phyloP scores from a whole-genome alignment of 2,329 filamentous ascomycete genomes.

The Bipolaris sorokiniana region DNA sequence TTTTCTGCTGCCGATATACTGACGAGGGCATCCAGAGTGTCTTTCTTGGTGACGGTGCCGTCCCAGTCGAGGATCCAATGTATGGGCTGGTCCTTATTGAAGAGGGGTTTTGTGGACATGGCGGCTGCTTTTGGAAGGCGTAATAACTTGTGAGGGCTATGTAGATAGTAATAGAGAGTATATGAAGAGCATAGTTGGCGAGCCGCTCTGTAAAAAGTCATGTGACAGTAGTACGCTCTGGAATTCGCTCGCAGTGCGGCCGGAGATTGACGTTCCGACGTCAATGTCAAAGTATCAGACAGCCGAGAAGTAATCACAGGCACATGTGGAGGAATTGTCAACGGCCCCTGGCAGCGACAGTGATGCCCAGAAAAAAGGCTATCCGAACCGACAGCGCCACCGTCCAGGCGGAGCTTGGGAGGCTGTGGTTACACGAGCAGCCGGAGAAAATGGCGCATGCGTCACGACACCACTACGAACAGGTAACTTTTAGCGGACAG shows the following conservation, averaged over 20 bases:
- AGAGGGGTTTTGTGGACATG: constrained; percentile 19
- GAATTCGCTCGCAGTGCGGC: not conserved
- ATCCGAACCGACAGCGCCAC: constrained; percentile 10
- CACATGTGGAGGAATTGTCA: too few species aligned
- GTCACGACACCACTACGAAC: constrained; percentile 19
- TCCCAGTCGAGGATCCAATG: constrained; percentile 57
- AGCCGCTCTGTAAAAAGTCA: not conserved
- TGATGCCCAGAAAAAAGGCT: constrained; percentile 6
- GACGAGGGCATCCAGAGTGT: constrained; percentile 54
- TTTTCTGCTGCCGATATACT: constrained; percentile 44
- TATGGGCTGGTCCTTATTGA: constrained; percentile 22
- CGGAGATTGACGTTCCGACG: not conserved
- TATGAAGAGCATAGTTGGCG: not conserved
- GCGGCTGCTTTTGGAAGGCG: not conserved
- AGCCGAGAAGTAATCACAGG: not conserved
- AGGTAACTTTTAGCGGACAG: constrained; percentile 27
- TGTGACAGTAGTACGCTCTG: not conserved
- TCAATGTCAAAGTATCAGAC: not conserved
- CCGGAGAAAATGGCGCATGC: constrained; percentile 24
- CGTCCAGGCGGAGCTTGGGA: constrained; percentile 12
- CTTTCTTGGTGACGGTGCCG: constrained; percentile 54
- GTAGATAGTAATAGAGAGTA: not conserved
- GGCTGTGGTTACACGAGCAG: constrained; percentile 24
- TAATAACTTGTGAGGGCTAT: not conserved
- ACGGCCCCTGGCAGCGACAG: not conserved